phyloP scores from a whole-genome alignment of 1,284 basidiomycete species.

The Austroboletus niveus region DNA sequence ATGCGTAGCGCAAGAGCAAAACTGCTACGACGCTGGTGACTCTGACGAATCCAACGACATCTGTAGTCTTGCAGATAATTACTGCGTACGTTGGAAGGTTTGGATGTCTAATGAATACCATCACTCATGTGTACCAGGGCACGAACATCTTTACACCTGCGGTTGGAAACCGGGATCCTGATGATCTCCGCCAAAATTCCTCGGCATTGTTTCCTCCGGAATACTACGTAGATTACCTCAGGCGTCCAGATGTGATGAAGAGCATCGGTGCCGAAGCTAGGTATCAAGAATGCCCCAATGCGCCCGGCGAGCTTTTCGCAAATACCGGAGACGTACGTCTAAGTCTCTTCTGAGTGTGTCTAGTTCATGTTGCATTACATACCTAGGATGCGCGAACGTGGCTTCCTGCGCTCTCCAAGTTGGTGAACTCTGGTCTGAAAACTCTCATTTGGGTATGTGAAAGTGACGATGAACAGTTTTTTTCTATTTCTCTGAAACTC shows the following conservation, averaged over 20 bases:
- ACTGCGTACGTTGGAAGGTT: constrained; percentile 46
- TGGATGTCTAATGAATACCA: not conserved
- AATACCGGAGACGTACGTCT: constrained; percentile 37
- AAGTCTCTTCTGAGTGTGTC: no score
- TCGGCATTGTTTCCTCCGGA: constrained; percentile 55
- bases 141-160: constrained; percentile 49
- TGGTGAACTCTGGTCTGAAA: constrained; percentile 55
- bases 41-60: constrained; percentile 43
- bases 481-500: not conserved
- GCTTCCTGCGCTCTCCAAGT: constrained; percentile 48
- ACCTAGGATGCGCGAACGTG: constrained; percentile 52
- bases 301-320: constrained; percentile 41
- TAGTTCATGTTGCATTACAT: no score
- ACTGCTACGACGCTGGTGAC: constrained; percentile 54
- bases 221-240: constrained; percentile 51
- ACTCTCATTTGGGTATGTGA: constrained; percentile 56
- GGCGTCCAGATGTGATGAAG: constrained; percentile 32
- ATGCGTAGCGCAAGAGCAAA: constrained; percentile 50
- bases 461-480: not conserved
- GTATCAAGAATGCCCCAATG: constrained; percentile 48
- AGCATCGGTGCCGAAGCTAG: constrained; percentile 51
- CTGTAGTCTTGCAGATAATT: constrained; percentile 50
- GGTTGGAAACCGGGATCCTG: constrained; percentile 48
- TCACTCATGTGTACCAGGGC: constrained; percentile 31
- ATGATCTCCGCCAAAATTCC: constrained; percentile 58